phyloP scores from a whole-genome alignment of 164 flowering plant genomes.

The Akebia trifoliata region DNA sequence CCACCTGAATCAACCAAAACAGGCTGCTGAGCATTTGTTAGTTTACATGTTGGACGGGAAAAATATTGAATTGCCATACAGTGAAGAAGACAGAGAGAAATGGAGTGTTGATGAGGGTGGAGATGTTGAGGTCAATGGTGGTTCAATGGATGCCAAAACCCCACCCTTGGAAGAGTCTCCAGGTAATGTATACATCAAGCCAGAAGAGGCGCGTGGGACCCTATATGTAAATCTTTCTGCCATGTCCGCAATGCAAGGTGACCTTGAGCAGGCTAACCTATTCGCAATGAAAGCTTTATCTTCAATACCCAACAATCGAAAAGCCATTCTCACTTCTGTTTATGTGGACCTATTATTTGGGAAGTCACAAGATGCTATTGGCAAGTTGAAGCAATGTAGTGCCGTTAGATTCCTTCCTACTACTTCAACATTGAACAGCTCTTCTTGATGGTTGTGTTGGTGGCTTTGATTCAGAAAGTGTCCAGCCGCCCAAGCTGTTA shows the following conservation, averaged over 20 bases:
- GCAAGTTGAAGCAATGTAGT: conserved; percentile 58
- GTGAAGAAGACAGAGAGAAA: conserved; percentile 56
- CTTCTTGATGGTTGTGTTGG: conserved; percentile 31
- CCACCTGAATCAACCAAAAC: conserved; percentile 60
- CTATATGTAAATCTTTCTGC: conserved; percentile 65
- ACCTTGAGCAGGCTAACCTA: conserved; percentile 57
- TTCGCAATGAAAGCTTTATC: conserved; percentile 48
- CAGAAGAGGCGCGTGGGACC: conserved; percentile 79
- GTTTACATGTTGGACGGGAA: conserved; percentile 46
- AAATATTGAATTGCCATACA: conserved; percentile 52
- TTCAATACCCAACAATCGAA: conserved; percentile 39
- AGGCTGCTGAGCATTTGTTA: conserved; percentile 73
- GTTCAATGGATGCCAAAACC: conserved; percentile 21
- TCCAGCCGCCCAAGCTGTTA: conserved; percentile 33
- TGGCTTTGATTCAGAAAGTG: conserved; percentile 14
- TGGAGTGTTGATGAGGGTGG: conserved; percentile 44
- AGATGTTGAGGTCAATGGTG: conserved; percentile 53
- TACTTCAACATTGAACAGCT: conserved; percentile 29
- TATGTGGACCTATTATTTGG: conserved; percentile 69
- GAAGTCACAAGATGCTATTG: conserved; percentile 62
- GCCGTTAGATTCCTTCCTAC: conserved; percentile 48
- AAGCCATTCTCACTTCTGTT: conserved; percentile 57
- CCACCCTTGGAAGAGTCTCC: conserved; percentile 30
- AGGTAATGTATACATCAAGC: conserved; percentile 37
- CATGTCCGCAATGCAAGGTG: conserved; percentile 61